phyloP scores from a whole-genome alignment of 805 yeast species.

The Phaffomyces opuntiae region DNA sequence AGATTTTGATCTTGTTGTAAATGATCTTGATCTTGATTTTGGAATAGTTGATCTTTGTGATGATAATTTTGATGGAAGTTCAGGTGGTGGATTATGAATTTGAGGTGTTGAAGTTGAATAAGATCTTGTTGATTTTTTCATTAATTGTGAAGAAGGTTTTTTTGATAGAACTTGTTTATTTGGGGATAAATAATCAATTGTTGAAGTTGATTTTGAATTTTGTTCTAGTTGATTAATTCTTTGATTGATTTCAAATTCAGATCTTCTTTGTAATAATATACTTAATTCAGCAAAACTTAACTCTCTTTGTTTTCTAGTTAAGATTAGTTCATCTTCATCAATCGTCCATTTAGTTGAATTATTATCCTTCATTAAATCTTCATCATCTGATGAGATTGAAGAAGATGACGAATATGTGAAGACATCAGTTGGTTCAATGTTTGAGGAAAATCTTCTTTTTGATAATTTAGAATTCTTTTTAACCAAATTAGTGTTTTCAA shows the following conservation, averaged over 20 bases:
- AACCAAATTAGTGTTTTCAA: background rate
- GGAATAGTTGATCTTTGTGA: background rate
- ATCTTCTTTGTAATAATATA: slow-evolving; percentile 62
- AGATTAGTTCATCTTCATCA: slow-evolving; percentile 68
- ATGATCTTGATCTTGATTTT: slow-evolving; percentile 4
- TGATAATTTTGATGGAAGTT: background rate
- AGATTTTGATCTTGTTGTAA: slow-evolving; percentile 12
- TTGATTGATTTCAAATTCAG: slow-evolving; percentile 67
- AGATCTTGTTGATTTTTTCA: slow-evolving; percentile 4
- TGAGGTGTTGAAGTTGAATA: slow-evolving; percentile 1
- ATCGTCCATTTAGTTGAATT: slow-evolving; percentile 30
- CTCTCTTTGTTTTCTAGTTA: slow-evolving; percentile 48
- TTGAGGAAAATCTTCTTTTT: slow-evolving; percentile 7
- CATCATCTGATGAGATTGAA: slow-evolving; percentile 9
- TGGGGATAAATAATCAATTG: background rate
- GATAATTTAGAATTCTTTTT: background rate
- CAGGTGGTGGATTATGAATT: background rate
- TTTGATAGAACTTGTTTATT: background rate
- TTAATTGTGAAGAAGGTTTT: slow-evolving; percentile 2
- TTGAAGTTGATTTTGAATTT: slow-evolving; percentile 1
- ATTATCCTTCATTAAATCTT: slow-evolving; percentile 1
- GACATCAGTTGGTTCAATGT: slow-evolving; percentile 5
- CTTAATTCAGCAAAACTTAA: slow-evolving; percentile 67
- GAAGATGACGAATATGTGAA: slow-evolving; percentile 5
- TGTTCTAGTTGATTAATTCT: slow-evolving; percentile 44